Base-by-base conservation (phyloP, 2,329 filamentous ascomycete species). In the Pseudovirgaria hyperparasitica region DNA sequence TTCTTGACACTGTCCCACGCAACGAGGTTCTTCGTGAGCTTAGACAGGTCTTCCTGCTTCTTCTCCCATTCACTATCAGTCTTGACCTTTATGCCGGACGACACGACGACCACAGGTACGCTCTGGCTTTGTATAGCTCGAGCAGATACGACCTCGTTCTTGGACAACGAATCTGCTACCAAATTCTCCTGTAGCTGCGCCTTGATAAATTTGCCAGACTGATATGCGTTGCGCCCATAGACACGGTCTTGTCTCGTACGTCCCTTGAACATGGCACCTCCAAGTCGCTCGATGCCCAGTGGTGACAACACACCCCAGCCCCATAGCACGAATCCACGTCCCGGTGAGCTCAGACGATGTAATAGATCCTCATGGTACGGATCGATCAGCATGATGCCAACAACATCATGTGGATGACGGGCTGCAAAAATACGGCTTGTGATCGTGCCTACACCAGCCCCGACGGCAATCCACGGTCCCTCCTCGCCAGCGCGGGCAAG, bases 391-490 rank as follows among this genome's bases (percentile, higher is more conserved):
- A 98, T 67, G 20, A 96, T 60, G 5, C 85, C 87, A 15, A 67
- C 69, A 22, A 96, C 68, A 30, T 82, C 70, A 30, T 67, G 63
- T 25, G 78, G 67, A 46, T 94, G 82, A 10, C 86, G 76, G 16
- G 82, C 78, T 26, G 82, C 81, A 54, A 98, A 94, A 40, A 98
- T 82, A 8, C 87, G 80, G 23, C 79, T 82, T 48, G 94, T 90
- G 26, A 96, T 72, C 28, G 80, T 82, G 9, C 87, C 90, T 28
- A 92, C 70, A 16, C 87, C 87, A 4, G 85, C 81, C 23, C 82
- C 85, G 19, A 85, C 77, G 5, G 94, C 63, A 16, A 98, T 67
- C 79, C 82, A 98, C 1, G 90, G 87, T 0, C 87, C 86, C 25
- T 74, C 65, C 56, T 96, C 90, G 15, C 77, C 85, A 4, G 80